Conservation (phyloP, 2,329 filamentous ascomycete species). For the Paramyrothecium roridum region DNA sequence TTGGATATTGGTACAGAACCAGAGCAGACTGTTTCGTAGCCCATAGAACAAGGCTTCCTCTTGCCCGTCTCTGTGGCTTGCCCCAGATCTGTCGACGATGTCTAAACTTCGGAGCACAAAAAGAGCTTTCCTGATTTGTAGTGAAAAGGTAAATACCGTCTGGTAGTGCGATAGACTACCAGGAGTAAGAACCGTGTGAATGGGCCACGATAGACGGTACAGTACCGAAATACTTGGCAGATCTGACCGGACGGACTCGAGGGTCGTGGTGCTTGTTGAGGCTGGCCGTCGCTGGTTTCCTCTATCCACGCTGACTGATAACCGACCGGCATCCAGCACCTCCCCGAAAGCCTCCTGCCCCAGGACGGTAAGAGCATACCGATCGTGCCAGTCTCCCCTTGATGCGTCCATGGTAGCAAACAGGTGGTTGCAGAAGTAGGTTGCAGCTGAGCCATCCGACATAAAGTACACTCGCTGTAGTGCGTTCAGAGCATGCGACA, state of each 20-base stretch:
- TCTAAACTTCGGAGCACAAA: constrained; percentile 60
- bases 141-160: constrained; percentile 67
- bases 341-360: constrained; percentile 68
- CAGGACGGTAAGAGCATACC: constrained; percentile 75
- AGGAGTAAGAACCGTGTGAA: constrained; percentile 70
- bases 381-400: constrained; percentile 69
- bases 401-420: constrained; percentile 71
- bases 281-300: constrained; percentile 37
- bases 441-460: constrained; percentile 66
- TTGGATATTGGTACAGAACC: constrained; percentile 74
- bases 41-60: constrained; percentile 51
- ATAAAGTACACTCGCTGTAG: constrained; percentile 75
- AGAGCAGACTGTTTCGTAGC: constrained; percentile 67
- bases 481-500: constrained; percentile 62
- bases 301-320: constrained; percentile 55
- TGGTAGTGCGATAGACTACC: constrained; percentile 66
- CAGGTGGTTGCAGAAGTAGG: constrained; percentile 63
- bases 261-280: constrained; percentile 43
- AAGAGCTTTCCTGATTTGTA: constrained; percentile 73
- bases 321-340: constrained; percentile 55
- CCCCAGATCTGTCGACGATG: constrained; percentile 36
- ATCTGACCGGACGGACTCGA: constrained; percentile 52
- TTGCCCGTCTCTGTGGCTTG: constrained; percentile 31
- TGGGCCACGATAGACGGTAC: constrained; percentile 66
- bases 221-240: constrained; percentile 62